Base-by-base conservation (phyloP, 108 stramenopile species). In the Fragilaria crotonensis region DNA sequence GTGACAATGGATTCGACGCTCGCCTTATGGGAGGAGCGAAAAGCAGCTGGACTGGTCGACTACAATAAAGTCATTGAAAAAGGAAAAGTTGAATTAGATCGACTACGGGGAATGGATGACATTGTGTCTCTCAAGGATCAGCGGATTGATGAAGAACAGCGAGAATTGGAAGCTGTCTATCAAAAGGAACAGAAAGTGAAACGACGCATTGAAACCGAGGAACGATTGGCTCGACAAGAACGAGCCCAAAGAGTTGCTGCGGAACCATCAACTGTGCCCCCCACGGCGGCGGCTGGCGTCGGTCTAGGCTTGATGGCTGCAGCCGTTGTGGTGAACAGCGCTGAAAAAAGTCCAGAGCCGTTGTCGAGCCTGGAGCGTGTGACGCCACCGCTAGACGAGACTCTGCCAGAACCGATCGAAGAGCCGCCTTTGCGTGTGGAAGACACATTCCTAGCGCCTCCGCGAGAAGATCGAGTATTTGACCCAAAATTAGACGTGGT, bases 41-140 rank as follows among this genome's bases (percentile, higher is more conserved):
- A 49, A 25, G 49, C 50, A 19, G 19, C 23, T 4, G 11, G 19
- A 5, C 18, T 25, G 3, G 25, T 18, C 22, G 25, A 17, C 1
- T 33, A 48, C 30, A 46, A 33, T 20, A 21, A 1, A 23, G 36
- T 41, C 5, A 45, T 48, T 0, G 51, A 68, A 36, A 7, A 65
- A 7, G 78, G 78, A 20, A 52, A 57, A 31, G 33, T 41, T 22
- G 62, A 71, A 28, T 45, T 79, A n/a, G 19, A 41, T 0, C 9
- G 46, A 29, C 30, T 79, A 0, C 66, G 70, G 4, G 5, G 41
- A 19, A 54, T 29, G 53, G n/a, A 36, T 2, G 54, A 56, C 11
- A 21, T 56, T 36, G 7, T 79, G 0, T 66, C 46, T 30, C 46
- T 55, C 22, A 73, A 79, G 31, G 78, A 79, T 57, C 44, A 60